A percentile compares a stretch with the other conserved stretches of the same genome.
Evolutionary conservation across 1,139 yeast genomes (phyloP).

Genomic region (Zygosaccharomyces sapae): DNA sequence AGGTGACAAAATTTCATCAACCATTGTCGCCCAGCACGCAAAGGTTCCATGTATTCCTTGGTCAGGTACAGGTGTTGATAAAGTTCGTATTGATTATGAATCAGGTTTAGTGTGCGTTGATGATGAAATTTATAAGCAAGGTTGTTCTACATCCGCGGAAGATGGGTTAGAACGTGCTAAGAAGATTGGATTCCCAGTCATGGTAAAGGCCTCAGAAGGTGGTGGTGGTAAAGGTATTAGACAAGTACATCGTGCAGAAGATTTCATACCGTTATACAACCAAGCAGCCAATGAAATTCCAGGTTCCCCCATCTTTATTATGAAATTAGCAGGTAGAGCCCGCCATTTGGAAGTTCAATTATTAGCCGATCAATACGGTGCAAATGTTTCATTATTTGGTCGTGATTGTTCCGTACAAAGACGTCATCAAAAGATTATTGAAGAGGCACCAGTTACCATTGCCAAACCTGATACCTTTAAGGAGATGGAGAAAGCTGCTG

Average conservation of each 20-base stretch:
- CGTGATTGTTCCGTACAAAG: conserved; percentile 97
- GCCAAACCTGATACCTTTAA: conserved; percentile 83
- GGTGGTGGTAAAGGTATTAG: conserved; percentile 99
- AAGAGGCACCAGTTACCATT: conserved; percentile 94
- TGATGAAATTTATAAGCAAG: conserved; percentile 75
- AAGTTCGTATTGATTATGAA: conserved; percentile 60
- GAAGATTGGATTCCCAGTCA: conserved; percentile 89
- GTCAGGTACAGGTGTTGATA: conserved; percentile 96
- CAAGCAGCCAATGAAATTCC: conserved; percentile 96
- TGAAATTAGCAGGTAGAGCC: conserved; percentile 92
- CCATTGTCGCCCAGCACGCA: conserved; percentile 98
- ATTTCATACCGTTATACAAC: conserved; percentile 64
- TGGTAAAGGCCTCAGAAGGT: conserved; percentile 97
- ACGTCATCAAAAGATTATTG: conserved; percentile 94
- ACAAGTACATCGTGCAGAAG: conserved; percentile 76
- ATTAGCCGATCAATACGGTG: conserved; percentile 93
- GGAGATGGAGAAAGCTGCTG: conserved; percentile 95
- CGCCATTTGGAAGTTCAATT: conserved; percentile 94
- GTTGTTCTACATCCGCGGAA: conserved; percentile 81
- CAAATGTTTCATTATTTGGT: conserved; percentile 87
- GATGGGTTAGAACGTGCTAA: conserved; percentile 84
- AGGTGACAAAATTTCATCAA: conserved; percentile 95
- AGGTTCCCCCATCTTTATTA: conserved; percentile 91
- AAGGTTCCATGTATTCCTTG: conserved; percentile 97
- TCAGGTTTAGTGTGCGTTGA: conserved; percentile 85